Conservation (phyloP, 768 basidiomycete species). For the Russula dissimulans region DNA sequence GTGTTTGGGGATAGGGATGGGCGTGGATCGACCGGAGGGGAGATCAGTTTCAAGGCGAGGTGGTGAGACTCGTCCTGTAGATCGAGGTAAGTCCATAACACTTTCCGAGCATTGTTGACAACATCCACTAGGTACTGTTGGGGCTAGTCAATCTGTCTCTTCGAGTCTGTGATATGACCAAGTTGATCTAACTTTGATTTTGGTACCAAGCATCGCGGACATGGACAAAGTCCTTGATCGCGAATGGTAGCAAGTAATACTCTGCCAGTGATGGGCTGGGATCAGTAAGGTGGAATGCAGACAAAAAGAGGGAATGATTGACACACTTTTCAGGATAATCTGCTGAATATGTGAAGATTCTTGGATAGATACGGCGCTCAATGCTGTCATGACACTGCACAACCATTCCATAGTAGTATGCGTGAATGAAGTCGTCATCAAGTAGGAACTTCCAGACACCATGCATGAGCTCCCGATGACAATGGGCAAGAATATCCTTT, state of each 20-base stretch:
- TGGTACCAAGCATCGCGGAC: background rate
- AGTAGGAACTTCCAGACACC: background rate
- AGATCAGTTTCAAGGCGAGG: too few relatives aligned
- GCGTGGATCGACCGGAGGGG: too few relatives aligned
- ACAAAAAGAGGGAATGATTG: background rate
- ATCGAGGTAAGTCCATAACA: too few relatives aligned
- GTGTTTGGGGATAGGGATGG: too few relatives aligned
- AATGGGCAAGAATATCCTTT: background rate
- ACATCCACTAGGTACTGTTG: too few relatives aligned
- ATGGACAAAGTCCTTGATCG: background rate
- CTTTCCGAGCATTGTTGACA: too few relatives aligned
- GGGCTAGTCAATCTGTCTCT: too few relatives aligned
- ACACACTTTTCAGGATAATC: constrained; percentile 26
- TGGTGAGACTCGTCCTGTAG: too few relatives aligned
- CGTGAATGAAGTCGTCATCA: constrained; percentile 19
- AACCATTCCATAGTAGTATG: constrained; percentile 21
- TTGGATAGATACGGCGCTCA: constrained; percentile 18
- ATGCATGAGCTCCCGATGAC: background rate
- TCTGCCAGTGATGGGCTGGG: background rate
- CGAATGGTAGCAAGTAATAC: background rate
- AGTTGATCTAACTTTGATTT: too few relatives aligned
- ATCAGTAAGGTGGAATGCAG: too few relatives aligned
- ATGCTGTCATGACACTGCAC: constrained; percentile 21
- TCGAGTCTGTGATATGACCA: too few relatives aligned
- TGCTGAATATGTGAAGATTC: constrained; percentile 22